Conservation (phyloP, 805 yeast genomes). For the Nakazawaea pomicola region DNA sequence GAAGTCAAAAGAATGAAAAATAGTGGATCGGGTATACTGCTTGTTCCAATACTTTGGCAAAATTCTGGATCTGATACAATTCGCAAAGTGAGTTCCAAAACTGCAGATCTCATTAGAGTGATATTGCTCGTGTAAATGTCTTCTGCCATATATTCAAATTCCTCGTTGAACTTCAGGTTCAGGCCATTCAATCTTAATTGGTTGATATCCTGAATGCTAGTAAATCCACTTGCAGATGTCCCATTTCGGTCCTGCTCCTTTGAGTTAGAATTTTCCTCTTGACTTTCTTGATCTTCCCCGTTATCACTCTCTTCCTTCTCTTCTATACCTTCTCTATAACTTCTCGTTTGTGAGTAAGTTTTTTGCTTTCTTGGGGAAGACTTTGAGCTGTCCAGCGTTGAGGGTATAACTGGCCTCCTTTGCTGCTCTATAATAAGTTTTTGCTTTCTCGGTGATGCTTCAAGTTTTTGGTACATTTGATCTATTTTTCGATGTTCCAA, state of each 20-base stretch:
- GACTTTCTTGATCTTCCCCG: slow-evolving; percentile 12
- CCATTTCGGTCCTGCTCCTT: slow-evolving; percentile 14
- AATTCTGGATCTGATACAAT: slow-evolving; percentile 19
- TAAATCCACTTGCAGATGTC: slow-evolving; percentile 10
- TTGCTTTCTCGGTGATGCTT: slow-evolving; percentile 15
- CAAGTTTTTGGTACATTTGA: slow-evolving; percentile 14
- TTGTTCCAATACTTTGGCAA: slow-evolving; percentile 12
- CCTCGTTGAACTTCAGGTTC: slow-evolving; percentile 16
- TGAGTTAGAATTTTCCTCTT: slow-evolving; percentile 10
- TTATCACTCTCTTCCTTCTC: slow-evolving; percentile 13
- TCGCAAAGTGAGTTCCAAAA: slow-evolving; percentile 24
- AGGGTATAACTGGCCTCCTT: too few relatives aligned
- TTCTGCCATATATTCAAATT: slow-evolving; percentile 13
- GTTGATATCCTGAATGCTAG: slow-evolving; percentile 19
- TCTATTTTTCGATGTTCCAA: too few relatives aligned
- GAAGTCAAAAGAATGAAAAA: neutral
- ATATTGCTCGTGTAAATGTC: slow-evolving; percentile 15
- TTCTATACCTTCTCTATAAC: slow-evolving; percentile 19
- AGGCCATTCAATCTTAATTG: slow-evolving; percentile 30
- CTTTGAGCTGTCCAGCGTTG: neutral
- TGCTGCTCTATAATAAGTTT: too few relatives aligned
- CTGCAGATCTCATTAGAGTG: slow-evolving; percentile 14
- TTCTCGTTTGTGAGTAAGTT: slow-evolving; percentile 27
- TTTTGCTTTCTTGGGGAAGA: slow-evolving; percentile 12
- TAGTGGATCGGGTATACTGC: slow-evolving; percentile 15